Percentiles rank a stretch among this genome's conserved stretches.
phyloP scores from a whole-genome alignment of 352 stramenopile genomes.

The Pythium rishiriense region DNA sequence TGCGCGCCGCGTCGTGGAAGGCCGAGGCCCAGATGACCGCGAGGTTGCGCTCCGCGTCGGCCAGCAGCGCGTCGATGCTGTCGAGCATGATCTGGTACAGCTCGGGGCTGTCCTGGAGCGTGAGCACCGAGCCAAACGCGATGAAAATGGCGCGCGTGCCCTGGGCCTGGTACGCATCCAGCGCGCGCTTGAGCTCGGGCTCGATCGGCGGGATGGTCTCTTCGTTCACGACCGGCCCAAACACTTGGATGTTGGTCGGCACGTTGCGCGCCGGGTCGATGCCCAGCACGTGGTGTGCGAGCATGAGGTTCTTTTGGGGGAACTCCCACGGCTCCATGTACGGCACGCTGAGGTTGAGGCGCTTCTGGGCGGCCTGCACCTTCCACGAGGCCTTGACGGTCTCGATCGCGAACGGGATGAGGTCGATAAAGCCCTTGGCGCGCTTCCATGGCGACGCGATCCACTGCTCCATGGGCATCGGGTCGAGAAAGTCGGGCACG shows the following conservation, averaged over 20 bases:
- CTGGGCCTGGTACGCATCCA: conserved; percentile 17
- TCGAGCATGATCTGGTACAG: conserved; percentile 25
- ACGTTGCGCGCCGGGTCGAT: conserved; percentile 27
- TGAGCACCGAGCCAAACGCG: conserved; percentile 29
- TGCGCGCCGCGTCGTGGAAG: conserved; percentile 20
- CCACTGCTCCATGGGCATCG: conserved; percentile 30
- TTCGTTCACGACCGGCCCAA: conserved; percentile 27
- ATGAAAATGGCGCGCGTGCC: conserved; percentile 23
- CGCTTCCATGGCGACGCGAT: conserved; percentile 29
- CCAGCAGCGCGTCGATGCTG: conserved; percentile 18
- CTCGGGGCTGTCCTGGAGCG: conserved; percentile 26
- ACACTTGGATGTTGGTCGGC: conserved; percentile 29
- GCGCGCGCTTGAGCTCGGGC: conserved; percentile 18
- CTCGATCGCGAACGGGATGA: conserved; percentile 26
- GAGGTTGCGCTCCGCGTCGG: conserved; percentile 16
- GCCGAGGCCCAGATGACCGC: conserved; percentile 27
- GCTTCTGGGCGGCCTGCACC: conserved; percentile 25
- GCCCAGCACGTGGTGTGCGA: conserved; percentile 28
- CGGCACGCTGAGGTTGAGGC: conserved; percentile 23
- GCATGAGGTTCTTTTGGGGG: conserved; percentile 30
- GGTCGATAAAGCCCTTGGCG: conserved; percentile 24
- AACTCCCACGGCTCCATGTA: conserved; percentile 32
- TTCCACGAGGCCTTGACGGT: conserved; percentile 28
- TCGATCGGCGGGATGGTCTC: conserved; percentile 29
- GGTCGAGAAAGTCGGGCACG: conserved; percentile 29